Conservation (phyloP, 2,329 filamentous ascomycete species). For the Periconia sp. region DNA sequence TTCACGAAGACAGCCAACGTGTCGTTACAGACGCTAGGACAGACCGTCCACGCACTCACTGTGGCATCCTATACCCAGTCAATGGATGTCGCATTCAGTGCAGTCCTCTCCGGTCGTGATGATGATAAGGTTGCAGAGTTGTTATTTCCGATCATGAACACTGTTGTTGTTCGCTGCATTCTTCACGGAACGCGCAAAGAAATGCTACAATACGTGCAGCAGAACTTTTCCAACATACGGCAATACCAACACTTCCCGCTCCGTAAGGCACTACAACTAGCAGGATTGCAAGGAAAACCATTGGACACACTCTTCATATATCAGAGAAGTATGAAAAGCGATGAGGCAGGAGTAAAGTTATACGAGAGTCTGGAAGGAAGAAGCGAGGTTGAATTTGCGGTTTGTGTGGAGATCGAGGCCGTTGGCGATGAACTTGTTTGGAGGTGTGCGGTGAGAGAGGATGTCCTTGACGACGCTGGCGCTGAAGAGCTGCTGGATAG, state of each 20-base stretch:
- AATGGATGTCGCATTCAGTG: slow-evolving; percentile 79
- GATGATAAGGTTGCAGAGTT: slow-evolving; percentile 66
- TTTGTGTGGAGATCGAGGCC: slow-evolving; percentile 80
- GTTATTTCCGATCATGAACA: slow-evolving; percentile 92
- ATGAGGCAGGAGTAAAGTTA: slow-evolving; percentile 38
- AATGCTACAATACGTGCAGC: slow-evolving; percentile 74
- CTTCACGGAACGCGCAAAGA: slow-evolving; percentile 67
- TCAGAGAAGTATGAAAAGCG: slow-evolving; percentile 55
- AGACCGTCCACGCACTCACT: slow-evolving; percentile 74
- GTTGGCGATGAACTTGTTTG: slow-evolving; percentile 61
- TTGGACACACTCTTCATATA: slow-evolving; percentile 70
- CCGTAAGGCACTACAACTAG: slow-evolving; percentile 64
- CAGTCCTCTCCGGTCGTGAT: slow-evolving; percentile 83
- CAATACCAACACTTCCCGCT: slow-evolving; percentile 78
- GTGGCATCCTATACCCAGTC: slow-evolving; percentile 64
- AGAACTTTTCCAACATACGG: slow-evolving; percentile 65
- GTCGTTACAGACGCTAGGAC: slow-evolving; percentile 75
- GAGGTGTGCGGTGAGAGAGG: slow-evolving; percentile 70
- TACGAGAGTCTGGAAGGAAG: slow-evolving; percentile 65
- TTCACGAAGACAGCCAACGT: slow-evolving; percentile 69
- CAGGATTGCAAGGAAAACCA: slow-evolving; percentile 49
- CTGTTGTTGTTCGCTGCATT: slow-evolving; percentile 71
- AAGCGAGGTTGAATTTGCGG: slow-evolving; percentile 75
- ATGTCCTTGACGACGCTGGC: slow-evolving; percentile 52
- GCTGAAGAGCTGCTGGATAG: slow-evolving; percentile 56